Base-by-base conservation (phyloP, 331 rosid genomes). In the Acacia concinna region DNA sequence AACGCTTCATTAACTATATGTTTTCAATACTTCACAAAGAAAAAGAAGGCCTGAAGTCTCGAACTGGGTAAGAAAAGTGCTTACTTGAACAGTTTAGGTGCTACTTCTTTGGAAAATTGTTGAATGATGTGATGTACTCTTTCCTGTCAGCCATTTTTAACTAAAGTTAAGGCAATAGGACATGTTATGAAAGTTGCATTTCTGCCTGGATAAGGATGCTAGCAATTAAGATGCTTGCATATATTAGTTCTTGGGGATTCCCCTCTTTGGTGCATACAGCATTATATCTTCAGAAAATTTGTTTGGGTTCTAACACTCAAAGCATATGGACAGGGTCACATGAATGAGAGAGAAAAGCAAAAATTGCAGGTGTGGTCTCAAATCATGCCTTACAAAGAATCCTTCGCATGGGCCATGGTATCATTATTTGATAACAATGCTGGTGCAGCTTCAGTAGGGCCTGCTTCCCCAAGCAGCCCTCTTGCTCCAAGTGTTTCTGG, bases 401-500 rank as follows among this genome's bases (percentile, higher is more conserved):
- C 98, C 88, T 96, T 96, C 37, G 89, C 98, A 74, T 96, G 99
- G 99, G 88, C 99, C 76, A 81, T 96, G 44, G 99, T 96, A 84
- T 90, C 99, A 44, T 82, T 96, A 87, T 96, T 96, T 91, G 99
- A 96, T 85, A 88, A 93, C 91, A 93, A 90, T 91, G 79, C 87
- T 82, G 94, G 96, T 84, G 93, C 97, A 86, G 90, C 94, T 82
- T 90, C 99, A 46, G 99, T 83, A 81, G 99, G 99, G 86, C 88
- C 99, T 91, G 99, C 98, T 82, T 93, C 99, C 79, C 99, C 99
- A 27, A 96, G 99, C 85, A 96, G 99, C 86, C 99, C 99, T 79
- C 98, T 96, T 87, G 94, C 99, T 81, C 91, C 97, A 49, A 93
- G 88, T 88, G 87, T 91, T 72, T 85, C 99, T 83, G 98, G 94